These are phyloP conservation scores for Myrica gale DNA, from an alignment of 306 rosid species.

Conservation along the genomic window DNA sequence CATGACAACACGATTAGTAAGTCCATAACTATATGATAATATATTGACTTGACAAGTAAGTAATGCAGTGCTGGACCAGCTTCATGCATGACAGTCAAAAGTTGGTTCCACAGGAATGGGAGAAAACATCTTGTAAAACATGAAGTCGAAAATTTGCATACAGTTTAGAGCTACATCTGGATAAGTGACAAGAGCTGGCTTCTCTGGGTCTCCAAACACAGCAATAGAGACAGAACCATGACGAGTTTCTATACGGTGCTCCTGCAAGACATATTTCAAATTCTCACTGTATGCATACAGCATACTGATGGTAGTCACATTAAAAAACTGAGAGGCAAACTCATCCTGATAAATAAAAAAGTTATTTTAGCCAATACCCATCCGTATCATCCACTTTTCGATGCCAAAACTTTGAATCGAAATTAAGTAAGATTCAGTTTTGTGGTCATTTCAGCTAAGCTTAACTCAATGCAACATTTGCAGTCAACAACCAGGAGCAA, in stretches of 20 bases:
- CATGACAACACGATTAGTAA: background rate
- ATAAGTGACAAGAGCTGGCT: conserved; percentile 89
- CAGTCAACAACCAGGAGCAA: conserved; percentile 7
- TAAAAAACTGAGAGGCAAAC: conserved; percentile 12
- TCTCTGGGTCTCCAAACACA: conserved; percentile 88
- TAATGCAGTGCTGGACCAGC: background rate
- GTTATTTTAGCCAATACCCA: conserved; percentile 1
- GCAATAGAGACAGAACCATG: conserved; percentile 71
- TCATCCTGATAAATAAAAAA: background rate
- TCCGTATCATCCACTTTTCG: background rate
- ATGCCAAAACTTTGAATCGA: conserved; percentile 8
- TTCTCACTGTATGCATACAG: background rate
- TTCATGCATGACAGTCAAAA: background rate
- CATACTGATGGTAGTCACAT: conserved; percentile 17
- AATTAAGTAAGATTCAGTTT: background rate
- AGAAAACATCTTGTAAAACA: conserved; percentile 1
- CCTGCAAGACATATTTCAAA: conserved; percentile 53
- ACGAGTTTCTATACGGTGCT: conserved; percentile 67
- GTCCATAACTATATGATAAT: background rate
- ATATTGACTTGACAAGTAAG: background rate
- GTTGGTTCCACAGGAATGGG: background rate
- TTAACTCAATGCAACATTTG: conserved; percentile 11
- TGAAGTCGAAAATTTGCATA: conserved; percentile 39
- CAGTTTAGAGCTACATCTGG: conserved; percentile 94
- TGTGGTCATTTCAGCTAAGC: conserved; percentile 8